Percentiles rank a stretch among this genome's conserved stretches.
phyloP scores from a whole-genome alignment of 2,329 filamentous ascomycete genomes.

The Arthroderma sp. region DNA sequence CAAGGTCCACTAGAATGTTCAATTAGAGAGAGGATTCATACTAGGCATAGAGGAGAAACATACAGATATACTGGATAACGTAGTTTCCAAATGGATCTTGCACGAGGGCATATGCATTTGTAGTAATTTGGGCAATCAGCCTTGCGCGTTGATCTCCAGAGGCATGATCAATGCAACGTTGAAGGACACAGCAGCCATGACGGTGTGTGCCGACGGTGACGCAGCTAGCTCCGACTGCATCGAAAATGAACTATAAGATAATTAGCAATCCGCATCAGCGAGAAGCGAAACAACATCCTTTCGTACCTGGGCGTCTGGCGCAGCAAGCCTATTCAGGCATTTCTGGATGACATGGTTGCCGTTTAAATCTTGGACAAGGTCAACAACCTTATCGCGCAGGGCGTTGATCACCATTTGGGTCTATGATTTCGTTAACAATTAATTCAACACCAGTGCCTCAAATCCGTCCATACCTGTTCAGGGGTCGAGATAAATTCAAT shows the following conservation, averaged over 20 bases:
- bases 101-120: slow-evolving; percentile 75
- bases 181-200: slow-evolving; percentile 93
- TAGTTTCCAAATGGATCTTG: slow-evolving; percentile 98
- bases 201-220: slow-evolving; percentile 90
- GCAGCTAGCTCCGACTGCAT: slow-evolving; percentile 76
- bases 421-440: slow-evolving; percentile 17
- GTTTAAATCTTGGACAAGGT: slow-evolving; percentile 92
- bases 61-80: slow-evolving; percentile 85
- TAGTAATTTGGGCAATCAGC: slow-evolving; percentile 75
- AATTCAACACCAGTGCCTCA: background rate
- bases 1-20: slow-evolving; percentile 52
- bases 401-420: slow-evolving; percentile 78
- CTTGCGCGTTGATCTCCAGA: slow-evolving; percentile 77
- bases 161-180: slow-evolving; percentile 96
- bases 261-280: slow-evolving; percentile 1
- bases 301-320: slow-evolving; percentile 56
- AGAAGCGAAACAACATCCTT: background rate
- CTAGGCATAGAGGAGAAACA: background rate
- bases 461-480: slow-evolving; percentile 44
- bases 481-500: slow-evolving; percentile 87
- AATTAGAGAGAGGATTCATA: background rate
- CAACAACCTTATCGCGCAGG: slow-evolving; percentile 70
- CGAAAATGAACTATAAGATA: slow-evolving; percentile 66
- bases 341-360: slow-evolving; percentile 99
- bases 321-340: slow-evolving; percentile 84